phyloP scores from a whole-genome alignment of 306 rosid species.

The Cucurbita argyrosperma region DNA sequence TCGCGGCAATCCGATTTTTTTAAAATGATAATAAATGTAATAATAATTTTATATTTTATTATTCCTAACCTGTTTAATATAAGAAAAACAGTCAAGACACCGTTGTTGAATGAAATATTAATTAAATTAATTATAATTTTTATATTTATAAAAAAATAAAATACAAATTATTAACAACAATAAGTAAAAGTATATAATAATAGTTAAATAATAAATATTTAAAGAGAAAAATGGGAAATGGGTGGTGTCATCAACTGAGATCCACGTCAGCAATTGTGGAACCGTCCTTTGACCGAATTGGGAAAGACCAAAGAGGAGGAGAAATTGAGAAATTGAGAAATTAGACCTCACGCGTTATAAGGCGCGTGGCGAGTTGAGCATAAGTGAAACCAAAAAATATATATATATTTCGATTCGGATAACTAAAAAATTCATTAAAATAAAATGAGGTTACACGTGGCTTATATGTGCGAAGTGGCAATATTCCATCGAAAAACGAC shows the following conservation, averaged over 20 bases:
- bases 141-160: no score
- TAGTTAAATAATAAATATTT: no score
- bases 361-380: neutral
- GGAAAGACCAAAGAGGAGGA: neutral
- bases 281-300: neutral
- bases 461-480: constrained; percentile 16
- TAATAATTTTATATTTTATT: no score
- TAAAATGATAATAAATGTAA: no score
- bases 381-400: neutral
- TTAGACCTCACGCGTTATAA: neutral
- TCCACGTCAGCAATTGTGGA: neutral
- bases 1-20: neutral
- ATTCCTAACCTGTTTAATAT: no score
- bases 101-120: no score
- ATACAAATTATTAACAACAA: no score
- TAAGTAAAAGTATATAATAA: no score
- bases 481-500: constrained; percentile 21
- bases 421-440: constrained; percentile 1
- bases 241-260: neutral
- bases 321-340: neutral
- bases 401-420: neutral
- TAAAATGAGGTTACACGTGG: constrained; percentile 21
- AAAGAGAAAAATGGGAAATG: neutral
- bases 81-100: no score
- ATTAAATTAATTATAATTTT: no score